Percentiles rank a stretch among this genome's conserved stretches.
Evolutionary conservation across 2,329 filamentous ascomycete genomes (phyloP).

Genomic region (Blastomyces parvus): DNA sequence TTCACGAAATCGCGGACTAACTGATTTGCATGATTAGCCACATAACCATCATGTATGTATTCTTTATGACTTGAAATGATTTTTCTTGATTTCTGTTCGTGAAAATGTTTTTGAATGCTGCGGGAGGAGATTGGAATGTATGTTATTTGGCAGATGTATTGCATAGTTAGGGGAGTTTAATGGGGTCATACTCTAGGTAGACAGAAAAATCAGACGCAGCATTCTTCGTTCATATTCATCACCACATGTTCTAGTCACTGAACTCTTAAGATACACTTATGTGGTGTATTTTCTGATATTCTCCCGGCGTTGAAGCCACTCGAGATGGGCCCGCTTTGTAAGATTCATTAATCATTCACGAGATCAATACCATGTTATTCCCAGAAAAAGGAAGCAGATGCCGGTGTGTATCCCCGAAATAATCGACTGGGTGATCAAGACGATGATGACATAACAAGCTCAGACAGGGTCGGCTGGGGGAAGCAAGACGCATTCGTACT

Average conservation of each 20-base stretch:
- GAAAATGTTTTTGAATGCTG: background rate
- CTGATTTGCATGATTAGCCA: conserved; percentile 6
- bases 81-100: background rate
- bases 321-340: background rate
- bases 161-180: conserved; percentile 1
- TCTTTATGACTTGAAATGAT: background rate
- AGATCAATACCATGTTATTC: background rate
- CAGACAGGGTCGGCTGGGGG: background rate
- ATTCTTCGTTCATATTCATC: conserved; percentile 2
- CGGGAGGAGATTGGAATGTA: background rate
- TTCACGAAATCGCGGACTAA: background rate
- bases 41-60: conserved; percentile 4
- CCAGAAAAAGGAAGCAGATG: background rate
- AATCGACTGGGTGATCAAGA: background rate
- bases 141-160: background rate
- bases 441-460: background rate
- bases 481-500: background rate
- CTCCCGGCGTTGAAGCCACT: no score
- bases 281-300: background rate
- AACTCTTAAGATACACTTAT: background rate
- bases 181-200: background rate
- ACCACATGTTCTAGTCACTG: background rate
- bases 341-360: background rate
- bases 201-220: background rate
- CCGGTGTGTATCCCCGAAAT: background rate